These are phyloP conservation scores for Epichloe aotearoae DNA, from an alignment of 2,329 filamentous ascomycete genomes.

Conservation along the genomic window DNA sequence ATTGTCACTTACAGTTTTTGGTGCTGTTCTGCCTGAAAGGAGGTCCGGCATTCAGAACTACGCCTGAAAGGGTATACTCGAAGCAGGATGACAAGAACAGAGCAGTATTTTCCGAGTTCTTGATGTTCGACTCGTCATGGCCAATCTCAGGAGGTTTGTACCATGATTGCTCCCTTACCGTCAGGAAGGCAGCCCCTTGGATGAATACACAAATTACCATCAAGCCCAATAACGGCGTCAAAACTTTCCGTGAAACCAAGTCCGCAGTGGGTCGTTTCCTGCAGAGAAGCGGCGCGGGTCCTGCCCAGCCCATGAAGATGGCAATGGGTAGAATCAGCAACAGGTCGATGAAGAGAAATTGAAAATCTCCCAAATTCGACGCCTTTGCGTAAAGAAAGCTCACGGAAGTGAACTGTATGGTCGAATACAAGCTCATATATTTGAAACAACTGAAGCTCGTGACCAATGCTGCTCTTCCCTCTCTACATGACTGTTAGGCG, in stretches of 20 bases:
- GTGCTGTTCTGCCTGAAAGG: slow-evolving; percentile 75
- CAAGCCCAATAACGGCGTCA: slow-evolving; percentile 79
- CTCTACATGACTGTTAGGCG: slow-evolving; percentile 33
- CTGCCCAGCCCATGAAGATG: slow-evolving; percentile 98
- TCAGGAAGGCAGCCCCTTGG: slow-evolving; percentile 60
- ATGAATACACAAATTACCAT: slow-evolving; percentile 68
- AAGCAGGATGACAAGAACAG: slow-evolving; percentile 86
- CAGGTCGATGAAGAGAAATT: slow-evolving; percentile 93
- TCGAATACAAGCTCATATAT: slow-evolving; percentile 97
- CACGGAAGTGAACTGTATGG: slow-evolving; percentile 97
- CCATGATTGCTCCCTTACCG: slow-evolving; percentile 71
- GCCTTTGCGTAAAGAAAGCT: slow-evolving; percentile 91
- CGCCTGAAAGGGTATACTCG: slow-evolving; percentile 82
- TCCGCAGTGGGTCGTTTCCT: slow-evolving; percentile 83
- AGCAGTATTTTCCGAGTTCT: slow-evolving; percentile 87
- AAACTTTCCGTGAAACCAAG: slow-evolving; percentile 81
- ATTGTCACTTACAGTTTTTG: slow-evolving; percentile 56
- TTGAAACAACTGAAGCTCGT: slow-evolving; percentile 99
- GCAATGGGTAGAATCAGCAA: slow-evolving; percentile 88
- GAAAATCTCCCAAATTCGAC: slow-evolving; percentile 92
- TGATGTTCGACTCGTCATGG: slow-evolving; percentile 67
- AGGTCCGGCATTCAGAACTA: slow-evolving; percentile 80
- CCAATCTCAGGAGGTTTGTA: slow-evolving; percentile 70
- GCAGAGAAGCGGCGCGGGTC: slow-evolving; percentile 62
- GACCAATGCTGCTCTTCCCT: slow-evolving; percentile 88